Conservation (phyloP, 2,329 filamentous ascomycete genomes). For the Epichloe uncinata region DNA sequence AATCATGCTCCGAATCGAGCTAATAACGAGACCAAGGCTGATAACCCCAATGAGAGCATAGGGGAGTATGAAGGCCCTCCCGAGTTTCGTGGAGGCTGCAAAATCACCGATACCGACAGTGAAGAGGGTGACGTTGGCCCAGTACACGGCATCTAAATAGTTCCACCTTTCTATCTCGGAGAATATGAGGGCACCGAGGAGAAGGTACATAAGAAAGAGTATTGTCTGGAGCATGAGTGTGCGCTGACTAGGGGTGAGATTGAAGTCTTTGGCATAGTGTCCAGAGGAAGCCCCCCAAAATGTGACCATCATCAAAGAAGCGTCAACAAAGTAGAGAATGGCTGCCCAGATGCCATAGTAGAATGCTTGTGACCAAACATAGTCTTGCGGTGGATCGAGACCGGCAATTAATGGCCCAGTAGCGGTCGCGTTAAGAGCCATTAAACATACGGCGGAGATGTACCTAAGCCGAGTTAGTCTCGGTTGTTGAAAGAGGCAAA, state of each 20-base stretch:
- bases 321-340: conserved; percentile 64
- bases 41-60: conserved; percentile 76
- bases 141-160: conserved; percentile 68
- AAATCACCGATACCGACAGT: conserved; percentile 52
- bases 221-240: conserved; percentile 88
- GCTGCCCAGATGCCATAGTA: conserved; percentile 78
- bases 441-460: conserved; percentile 49
- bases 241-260: conserved; percentile 65
- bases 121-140: conserved; percentile 60
- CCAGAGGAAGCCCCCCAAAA: conserved; percentile 60
- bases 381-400: conserved; percentile 29
- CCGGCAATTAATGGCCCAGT: conserved; percentile 36
- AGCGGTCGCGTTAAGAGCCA: conserved; percentile 53
- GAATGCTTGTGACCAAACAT: conserved; percentile 66
- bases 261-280: conserved; percentile 68
- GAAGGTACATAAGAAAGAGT: conserved; percentile 68
- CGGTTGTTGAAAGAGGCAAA: not conserved
- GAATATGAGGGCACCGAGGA: conserved; percentile 65
- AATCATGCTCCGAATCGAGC: conserved; percentile 57
- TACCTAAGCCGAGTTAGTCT: conserved; percentile 25
- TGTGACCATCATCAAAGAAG: conserved; percentile 63
- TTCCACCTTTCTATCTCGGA: conserved; percentile 57
- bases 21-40: conserved; percentile 71
- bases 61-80: conserved; percentile 63
- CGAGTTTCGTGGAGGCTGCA: conserved; percentile 34